These are phyloP conservation scores for Dactylellina cionopaga DNA, from an alignment of 2,329 filamentous ascomycete genomes.

Conservation along the genomic window DNA sequence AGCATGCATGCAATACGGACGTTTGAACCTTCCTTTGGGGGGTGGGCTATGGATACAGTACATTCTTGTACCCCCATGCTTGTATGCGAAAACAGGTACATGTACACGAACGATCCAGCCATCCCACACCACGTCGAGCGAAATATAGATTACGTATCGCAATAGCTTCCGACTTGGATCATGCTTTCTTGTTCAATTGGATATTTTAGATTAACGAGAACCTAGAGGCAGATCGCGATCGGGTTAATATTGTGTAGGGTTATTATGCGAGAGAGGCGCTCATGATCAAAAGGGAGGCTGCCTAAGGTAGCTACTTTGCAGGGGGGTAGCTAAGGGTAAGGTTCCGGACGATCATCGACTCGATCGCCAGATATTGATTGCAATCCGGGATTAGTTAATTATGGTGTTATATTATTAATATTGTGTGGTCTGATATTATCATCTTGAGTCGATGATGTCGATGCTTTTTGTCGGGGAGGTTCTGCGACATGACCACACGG, in stretches of 20 bases:
- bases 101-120: background rate
- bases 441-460: too few species aligned
- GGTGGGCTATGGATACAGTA: background rate
- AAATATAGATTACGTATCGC: slow-evolving; percentile 14
- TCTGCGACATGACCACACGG: too few species aligned
- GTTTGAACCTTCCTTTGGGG: slow-evolving; percentile 12
- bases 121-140: background rate
- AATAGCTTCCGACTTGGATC: slow-evolving; percentile 25
- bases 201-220: too few species aligned
- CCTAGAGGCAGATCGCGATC: slow-evolving; percentile 49
- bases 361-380: too few species aligned
- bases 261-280: slow-evolving; percentile 2
- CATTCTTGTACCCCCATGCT: background rate
- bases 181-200: slow-evolving; percentile 33
- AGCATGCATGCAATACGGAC: slow-evolving; percentile 34
- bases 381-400: too few species aligned
- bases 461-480: too few species aligned
- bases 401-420: too few species aligned
- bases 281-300: slow-evolving; percentile 17
- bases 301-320: slow-evolving; percentile 36
- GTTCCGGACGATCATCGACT: slow-evolving; percentile 38
- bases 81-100: too few species aligned
- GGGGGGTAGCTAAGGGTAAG: slow-evolving; percentile 9
- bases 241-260: slow-evolving; percentile 3
- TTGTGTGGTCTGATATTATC: too few species aligned